Conservation (phyloP, 257 asterid genomes). For the Rehmannia glutinosa region DNA sequence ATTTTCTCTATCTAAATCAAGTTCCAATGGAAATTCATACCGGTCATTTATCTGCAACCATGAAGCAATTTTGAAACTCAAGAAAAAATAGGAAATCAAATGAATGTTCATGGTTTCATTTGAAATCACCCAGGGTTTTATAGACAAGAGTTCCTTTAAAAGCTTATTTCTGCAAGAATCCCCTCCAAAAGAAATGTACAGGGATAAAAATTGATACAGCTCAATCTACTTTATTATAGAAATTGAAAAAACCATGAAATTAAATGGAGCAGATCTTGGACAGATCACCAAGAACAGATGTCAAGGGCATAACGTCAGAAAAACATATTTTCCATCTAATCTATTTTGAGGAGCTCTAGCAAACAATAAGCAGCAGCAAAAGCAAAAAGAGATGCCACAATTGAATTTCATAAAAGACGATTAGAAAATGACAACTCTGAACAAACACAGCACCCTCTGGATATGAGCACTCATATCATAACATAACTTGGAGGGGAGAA, state of each 20-base stretch:
- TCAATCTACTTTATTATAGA: background rate
- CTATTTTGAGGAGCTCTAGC: background rate
- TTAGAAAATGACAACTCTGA: background rate
- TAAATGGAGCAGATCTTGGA: background rate
- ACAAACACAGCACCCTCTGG: background rate
- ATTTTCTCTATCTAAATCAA: conserved; percentile 87
- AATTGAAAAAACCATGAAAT: background rate
- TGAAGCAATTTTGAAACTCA: conserved; percentile 8
- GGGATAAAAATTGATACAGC: background rate
- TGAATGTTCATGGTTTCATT: background rate
- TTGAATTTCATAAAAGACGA: background rate
- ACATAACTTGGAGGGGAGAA: background rate
- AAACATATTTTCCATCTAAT: background rate
- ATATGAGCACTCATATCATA: background rate
- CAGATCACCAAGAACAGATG: background rate
- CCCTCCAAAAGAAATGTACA: background rate
- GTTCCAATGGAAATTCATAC: conserved; percentile 93
- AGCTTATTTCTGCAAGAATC: conserved; percentile 7
- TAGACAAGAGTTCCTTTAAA: background rate
- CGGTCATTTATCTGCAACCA: conserved; percentile 89
- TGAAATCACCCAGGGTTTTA: background rate
- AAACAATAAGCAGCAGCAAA: conserved; percentile 2
- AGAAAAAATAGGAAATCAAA: background rate
- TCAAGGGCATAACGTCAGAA: background rate
- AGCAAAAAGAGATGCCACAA: conserved; percentile 5